Evolutionary conservation across 2,329 filamentous ascomycete species (phyloP), one percentile per base, ranked within the genome.

Genomic region (Hypoxylon sp.): DNA sequence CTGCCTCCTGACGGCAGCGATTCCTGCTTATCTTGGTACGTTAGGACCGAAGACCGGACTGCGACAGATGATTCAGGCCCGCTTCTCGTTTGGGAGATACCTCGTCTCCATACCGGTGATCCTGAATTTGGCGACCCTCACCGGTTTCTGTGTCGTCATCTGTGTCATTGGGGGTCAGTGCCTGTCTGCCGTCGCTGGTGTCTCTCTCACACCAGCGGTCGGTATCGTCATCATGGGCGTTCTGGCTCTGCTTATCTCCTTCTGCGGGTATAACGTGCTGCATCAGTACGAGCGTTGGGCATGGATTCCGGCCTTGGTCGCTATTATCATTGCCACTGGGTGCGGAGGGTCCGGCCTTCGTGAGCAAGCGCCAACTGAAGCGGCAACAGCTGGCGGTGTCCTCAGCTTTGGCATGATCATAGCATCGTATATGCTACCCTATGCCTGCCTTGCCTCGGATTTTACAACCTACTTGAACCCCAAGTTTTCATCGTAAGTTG

Each of bases 41-140:
- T 75, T 88, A 52, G 87, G 87, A 0, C 85, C 87, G 3, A 84
- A 84, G 74, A 89, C 86, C 8, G 88, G 87, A 43, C 84, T 90
- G 81, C 81, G 87, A 15, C 87, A 89, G 74, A 87, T 90, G 81
- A 83, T 90, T 6, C 86, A 88, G 68, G 87, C 88, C 3, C 80
- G 88, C 20, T 90, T 85, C 73, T 85, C 83, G 41, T 90, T 88
- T 71, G 87, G 85, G 17, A 80, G 83, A 41, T 88, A 87, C 70
- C 76, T 86, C 19, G 84, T 88, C 32, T 84, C 82, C 0, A 72
- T 90, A n/a, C 82, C 86, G 1, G 84, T 89, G 2, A 71, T 89
- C 8, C 78, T 90, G 62, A 90, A 90, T 70, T 78, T 90, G 22
- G 86, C 86, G 13, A 89, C 86, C 0, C 78, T 89, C 2, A 85